Base-by-base conservation (phyloP, 352 stramenopile genomes). In the Phytophthora lateralis region DNA sequence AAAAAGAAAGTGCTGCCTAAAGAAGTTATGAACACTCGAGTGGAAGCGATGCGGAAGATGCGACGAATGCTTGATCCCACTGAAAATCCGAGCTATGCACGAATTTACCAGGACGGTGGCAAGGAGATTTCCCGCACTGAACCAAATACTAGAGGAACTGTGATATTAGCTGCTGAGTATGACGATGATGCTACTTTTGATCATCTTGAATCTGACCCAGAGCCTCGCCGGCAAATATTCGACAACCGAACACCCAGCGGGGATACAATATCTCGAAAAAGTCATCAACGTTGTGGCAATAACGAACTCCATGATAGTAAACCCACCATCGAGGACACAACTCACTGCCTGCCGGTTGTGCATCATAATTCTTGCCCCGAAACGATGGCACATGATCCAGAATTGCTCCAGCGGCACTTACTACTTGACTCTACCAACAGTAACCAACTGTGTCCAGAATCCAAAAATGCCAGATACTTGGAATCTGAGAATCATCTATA, bases 21-120 rank as follows among this genome's bases (percentile, higher is more conserved):
- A 55, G 27, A 60, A 52, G 30, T 9, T 5, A 56, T 45, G 21
- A 49, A 39, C 24, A 12, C 15, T 56, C 62, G 55, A 46, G 10
- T 4, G 39, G 46, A 52, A n/a, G 30, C 50, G 20, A 53, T 66
- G 29, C 62, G 56, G 46, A 21, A 34, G 21, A 45, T 24, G 67
- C 54, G 70, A 6, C 55, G 73, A 30, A 82, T 82, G 73, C 39
- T 82, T 6, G 73, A 82, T 24, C 71, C 73, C 4, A 58, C 38
- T 11, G 50, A 68, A 27, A 37, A 60, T 7, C 17, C 24, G 29
- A 73, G 34, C 18, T 82, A 82, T 54, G 53, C 61, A 15, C 53
- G 30, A 51, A 54, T 29, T 11, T 49, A 63, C 46, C 50, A 60
- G 11, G 44, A 63, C 20, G 51, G 20, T 0, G 45, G 11, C 9